Evolutionary conservation across 805 yeast genomes (phyloP).

Genomic region (Starmerella apicola): DNA sequence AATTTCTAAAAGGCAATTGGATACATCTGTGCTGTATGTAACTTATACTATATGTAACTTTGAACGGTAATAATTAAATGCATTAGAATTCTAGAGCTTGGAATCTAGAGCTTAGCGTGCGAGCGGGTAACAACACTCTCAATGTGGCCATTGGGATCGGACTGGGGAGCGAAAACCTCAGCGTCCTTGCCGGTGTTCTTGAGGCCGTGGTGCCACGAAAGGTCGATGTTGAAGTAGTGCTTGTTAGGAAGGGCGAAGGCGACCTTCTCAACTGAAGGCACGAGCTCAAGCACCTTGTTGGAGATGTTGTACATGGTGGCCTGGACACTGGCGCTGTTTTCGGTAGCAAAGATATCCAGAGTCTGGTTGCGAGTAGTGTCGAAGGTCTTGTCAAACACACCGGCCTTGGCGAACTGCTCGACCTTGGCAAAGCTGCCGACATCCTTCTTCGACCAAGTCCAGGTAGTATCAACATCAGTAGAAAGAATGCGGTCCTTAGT

Average conservation of each 20-base stretch:
- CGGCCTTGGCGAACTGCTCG: slow-evolving; percentile 26
- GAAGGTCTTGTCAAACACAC: slow-evolving; percentile 54
- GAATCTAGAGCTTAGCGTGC: slow-evolving; percentile 47
- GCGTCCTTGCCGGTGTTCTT: slow-evolving; percentile 48
- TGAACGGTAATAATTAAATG: no score
- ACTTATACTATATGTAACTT: no score
- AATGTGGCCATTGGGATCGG: slow-evolving; percentile 89
- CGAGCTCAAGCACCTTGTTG: slow-evolving; percentile 49
- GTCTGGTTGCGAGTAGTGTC: slow-evolving; percentile 55
- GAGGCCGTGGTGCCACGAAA: slow-evolving; percentile 71
- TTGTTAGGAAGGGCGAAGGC: slow-evolving; percentile 77
- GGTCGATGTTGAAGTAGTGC: slow-evolving; percentile 73
- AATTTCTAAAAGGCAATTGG: no score
- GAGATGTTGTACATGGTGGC: slow-evolving; percentile 95
- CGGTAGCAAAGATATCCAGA: slow-evolving; percentile 65
- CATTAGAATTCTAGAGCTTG: no score
- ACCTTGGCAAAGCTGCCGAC: slow-evolving; percentile 21
- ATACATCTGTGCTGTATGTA: no score
- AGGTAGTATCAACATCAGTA: slow-evolving; percentile 66
- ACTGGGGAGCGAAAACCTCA: slow-evolving; percentile 72
- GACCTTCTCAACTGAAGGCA: slow-evolving; percentile 49
- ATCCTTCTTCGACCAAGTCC: slow-evolving; percentile 49
- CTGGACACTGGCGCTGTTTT: slow-evolving; percentile 88
- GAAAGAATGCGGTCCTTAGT: slow-evolving; percentile 76
- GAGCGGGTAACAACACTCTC: slow-evolving; percentile 71